Evolutionary conservation across 768 basidiomycete genomes (phyloP), one percentile per base, ranked within the genome.

Genomic region (Lyophyllum decastes): DNA sequence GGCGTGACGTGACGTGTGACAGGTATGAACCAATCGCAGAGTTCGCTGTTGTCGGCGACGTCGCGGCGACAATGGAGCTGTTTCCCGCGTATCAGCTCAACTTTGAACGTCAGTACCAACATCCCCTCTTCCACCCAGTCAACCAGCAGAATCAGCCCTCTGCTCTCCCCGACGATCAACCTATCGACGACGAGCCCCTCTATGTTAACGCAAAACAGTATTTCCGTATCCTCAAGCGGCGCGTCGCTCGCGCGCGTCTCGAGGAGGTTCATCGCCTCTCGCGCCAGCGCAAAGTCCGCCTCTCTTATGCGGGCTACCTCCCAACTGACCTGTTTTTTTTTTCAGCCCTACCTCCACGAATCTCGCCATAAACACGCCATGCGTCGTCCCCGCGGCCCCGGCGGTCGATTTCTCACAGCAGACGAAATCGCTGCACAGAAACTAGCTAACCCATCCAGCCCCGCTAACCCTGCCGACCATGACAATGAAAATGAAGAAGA

Each of bases 151-250:
- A 49, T 38, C 54, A 57, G 16, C 58, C 54, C 40, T 54, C 59
- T 65, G 72, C 48, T 54, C 70, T 60, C 58, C 69, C 64, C 43
- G 66, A 68, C 48, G 66, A 71, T 34, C 68, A 69, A 56, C 69
- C 72, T 73, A 81, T 92, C 65, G 95, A 98, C 75, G 95, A 98
- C 62, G 96, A 99, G 72, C 96, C 97, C 25, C 87, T 99, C 64
- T 98, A 98, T 76, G 97, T 99, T 58, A 99, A 99, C 66, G 96
- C 97, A 58, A 99, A 99, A 71, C 97, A 99, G 75, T 99, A 98
- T 72, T 94, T 95, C 66, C 92, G 97, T 70, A 98, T 99, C 67
- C 84, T 99, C 73, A 98, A 98, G 78, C 84, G 97, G 61, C 84
- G 97, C 55, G 84, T 92, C 64, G 95, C 96, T 5, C 78, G 96